Conservation (phyloP, 768 basidiomycete genomes). For the Lactarius vividus region DNA sequence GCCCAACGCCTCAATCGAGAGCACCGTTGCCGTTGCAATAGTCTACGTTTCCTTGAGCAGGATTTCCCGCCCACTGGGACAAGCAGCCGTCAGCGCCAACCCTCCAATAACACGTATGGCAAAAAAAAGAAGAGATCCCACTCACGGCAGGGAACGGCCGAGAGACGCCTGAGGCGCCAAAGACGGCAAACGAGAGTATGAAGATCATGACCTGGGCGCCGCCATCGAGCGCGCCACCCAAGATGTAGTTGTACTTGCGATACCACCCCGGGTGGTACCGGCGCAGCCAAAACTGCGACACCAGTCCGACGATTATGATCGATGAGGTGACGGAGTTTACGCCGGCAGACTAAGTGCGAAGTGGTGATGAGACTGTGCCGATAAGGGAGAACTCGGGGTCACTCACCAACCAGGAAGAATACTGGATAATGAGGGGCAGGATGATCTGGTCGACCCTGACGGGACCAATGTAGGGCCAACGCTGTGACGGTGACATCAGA, state of each 20-base stretch:
- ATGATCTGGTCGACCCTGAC: constrained; percentile 48
- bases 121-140: background rate
- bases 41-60: constrained; percentile 50
- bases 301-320: constrained; percentile 47
- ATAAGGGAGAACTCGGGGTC: background rate
- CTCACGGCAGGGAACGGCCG: constrained; percentile 46
- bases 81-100: background rate
- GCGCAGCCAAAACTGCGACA: constrained; percentile 47
- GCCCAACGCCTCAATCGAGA: constrained; percentile 35
- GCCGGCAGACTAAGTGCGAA: constrained; percentile 39
- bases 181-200: constrained; percentile 61
- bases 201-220: constrained; percentile 67
- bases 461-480: constrained; percentile 54
- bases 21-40: constrained; percentile 61
- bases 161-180: constrained; percentile 51
- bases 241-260: constrained; percentile 61
- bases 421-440: constrained; percentile 53
- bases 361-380: constrained; percentile 17
- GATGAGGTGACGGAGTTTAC: constrained; percentile 52
- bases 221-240: constrained; percentile 64
- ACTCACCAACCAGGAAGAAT: constrained; percentile 40
- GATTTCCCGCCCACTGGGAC: constrained; percentile 51
- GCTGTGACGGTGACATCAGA: constrained; percentile 33
- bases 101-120: background rate
- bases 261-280: constrained; percentile 48